Percentiles rank a stretch among this genome's conserved stretches.
Evolutionary conservation across 139 green algal genomes (phyloP).

Genomic region (Chlorella sp.): DNA sequence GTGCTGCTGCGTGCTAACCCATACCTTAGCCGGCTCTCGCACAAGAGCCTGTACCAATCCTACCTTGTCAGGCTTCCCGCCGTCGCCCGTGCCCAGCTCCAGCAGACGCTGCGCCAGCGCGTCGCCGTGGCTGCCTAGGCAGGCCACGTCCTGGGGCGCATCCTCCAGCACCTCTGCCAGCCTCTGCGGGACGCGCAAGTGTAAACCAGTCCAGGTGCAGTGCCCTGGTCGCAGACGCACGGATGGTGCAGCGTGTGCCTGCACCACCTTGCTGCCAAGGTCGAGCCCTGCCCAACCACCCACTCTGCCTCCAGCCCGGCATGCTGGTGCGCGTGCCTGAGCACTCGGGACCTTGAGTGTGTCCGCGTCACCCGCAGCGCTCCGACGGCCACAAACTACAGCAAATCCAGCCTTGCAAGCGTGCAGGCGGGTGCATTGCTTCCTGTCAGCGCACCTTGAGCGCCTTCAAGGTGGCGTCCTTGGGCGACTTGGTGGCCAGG

Average conservation of each 20-base stretch:
- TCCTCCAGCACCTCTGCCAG: background rate
- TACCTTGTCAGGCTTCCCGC: background rate
- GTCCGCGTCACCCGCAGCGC: too few species aligned
- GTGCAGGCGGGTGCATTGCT: background rate
- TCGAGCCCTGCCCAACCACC: background rate
- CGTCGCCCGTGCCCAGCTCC: background rate
- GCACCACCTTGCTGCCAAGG: background rate
- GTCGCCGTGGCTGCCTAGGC: background rate
- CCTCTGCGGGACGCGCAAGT: background rate
- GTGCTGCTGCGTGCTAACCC: background rate
- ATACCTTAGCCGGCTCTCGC: background rate
- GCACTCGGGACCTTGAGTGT: too few species aligned
- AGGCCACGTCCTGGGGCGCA: background rate
- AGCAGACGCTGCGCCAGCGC: background rate
- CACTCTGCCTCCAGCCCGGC: background rate
- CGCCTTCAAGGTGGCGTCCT: background rate
- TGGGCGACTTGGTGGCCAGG: background rate
- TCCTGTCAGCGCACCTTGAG: background rate
- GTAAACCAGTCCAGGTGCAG: background rate
- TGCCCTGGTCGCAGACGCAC: too few species aligned
- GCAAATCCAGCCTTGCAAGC: background rate
- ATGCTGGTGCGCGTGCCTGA: background rate
- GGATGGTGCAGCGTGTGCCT: too few species aligned
- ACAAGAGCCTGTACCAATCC: background rate
- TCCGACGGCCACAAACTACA: background rate